Conservation (phyloP, 2,329 filamentous ascomycete genomes). For the Clarireedia paspali region DNA sequence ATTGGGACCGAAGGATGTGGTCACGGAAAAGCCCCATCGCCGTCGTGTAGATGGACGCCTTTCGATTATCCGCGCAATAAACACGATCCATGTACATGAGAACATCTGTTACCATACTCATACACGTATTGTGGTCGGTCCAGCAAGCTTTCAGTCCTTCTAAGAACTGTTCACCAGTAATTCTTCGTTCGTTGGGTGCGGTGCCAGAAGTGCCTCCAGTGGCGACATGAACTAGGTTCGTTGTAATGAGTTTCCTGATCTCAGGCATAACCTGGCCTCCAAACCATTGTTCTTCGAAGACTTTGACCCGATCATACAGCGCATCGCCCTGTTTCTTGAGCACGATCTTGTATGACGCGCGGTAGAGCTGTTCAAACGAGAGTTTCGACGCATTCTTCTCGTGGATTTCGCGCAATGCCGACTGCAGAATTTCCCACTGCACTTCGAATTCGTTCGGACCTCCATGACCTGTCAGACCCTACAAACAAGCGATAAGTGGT, state of each 20-base stretch:
- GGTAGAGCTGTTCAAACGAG: constrained; percentile 93
- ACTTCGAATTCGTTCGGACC: constrained; percentile 74
- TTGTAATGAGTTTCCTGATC: constrained; percentile 64
- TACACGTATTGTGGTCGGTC: constrained; percentile 84
- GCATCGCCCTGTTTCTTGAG: constrained; percentile 76
- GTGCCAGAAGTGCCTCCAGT: constrained; percentile 48
- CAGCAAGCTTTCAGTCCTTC: constrained; percentile 68
- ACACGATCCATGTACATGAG: constrained; percentile 96
- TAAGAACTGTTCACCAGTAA: constrained; percentile 77
- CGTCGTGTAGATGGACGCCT: constrained; percentile 72
- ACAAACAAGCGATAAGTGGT: not conserved
- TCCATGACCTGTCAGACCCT: constrained; percentile 46
- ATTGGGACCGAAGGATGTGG: constrained; percentile 61
- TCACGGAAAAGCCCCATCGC: constrained; percentile 87
- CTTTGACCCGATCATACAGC: constrained; percentile 72
- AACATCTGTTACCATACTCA: constrained; percentile 95
- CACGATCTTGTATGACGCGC: constrained; percentile 89
- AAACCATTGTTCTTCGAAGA: constrained; percentile 79
- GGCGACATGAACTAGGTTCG: constrained; percentile 54
- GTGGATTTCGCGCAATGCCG: constrained; percentile 81
- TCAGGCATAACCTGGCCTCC: constrained; percentile 61
- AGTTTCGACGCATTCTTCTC: constrained; percentile 82
- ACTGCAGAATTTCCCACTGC: constrained; percentile 69
- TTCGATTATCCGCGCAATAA: constrained; percentile 63
- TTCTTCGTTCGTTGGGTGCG: constrained; percentile 70